These are phyloP conservation scores for Mycena olivaceomarginata DNA, from an alignment of 768 basidiomycete species.

Conservation along the genomic window DNA sequence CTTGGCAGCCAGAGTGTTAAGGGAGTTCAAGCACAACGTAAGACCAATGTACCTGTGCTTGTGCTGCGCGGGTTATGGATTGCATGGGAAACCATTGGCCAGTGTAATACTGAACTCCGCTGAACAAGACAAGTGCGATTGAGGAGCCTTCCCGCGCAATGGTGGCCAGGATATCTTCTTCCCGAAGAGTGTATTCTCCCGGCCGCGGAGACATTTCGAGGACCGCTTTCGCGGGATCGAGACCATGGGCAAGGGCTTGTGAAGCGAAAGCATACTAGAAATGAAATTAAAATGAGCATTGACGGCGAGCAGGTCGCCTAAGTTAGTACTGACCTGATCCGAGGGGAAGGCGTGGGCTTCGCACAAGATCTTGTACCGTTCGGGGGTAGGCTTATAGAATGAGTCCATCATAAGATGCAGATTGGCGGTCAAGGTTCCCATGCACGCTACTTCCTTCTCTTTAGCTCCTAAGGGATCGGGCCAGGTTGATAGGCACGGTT, in stretches of 20 bases:
- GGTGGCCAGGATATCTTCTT: slow-evolving; percentile 89
- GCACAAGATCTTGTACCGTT: slow-evolving; percentile 95
- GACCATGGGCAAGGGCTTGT: slow-evolving; percentile 89
- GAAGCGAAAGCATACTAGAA: slow-evolving; percentile 95
- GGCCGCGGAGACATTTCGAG: slow-evolving; percentile 87
- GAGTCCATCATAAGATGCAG: slow-evolving; percentile 96
- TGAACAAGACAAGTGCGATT: slow-evolving; percentile 94
- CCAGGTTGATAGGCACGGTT: slow-evolving; percentile 45
- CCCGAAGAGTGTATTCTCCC: slow-evolving; percentile 91
- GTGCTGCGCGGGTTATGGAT: slow-evolving; percentile 87
- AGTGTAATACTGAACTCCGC: slow-evolving; percentile 97
- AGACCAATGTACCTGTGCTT: slow-evolving; percentile 77
- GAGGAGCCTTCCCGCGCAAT: slow-evolving; percentile 83
- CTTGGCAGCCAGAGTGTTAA: slow-evolving; percentile 45
- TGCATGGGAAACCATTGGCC: slow-evolving; percentile 96
- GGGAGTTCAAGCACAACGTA: slow-evolving; percentile 44
- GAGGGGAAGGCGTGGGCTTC: slow-evolving; percentile 97
- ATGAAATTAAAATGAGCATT: slow-evolving; percentile 28
- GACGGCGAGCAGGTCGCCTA: slow-evolving; percentile 12
- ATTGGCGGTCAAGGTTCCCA: slow-evolving; percentile 96
- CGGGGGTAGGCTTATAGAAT: slow-evolving; percentile 93
- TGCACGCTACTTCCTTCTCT: slow-evolving; percentile 94
- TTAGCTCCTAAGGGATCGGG: slow-evolving; percentile 78
- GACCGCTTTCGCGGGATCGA: slow-evolving; percentile 83
- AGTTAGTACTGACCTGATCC: slow-evolving; percentile 80